These are phyloP conservation scores for Aurinia saxatilis DNA, from an alignment of 345 rosid genomes.

Conservation along the genomic window DNA sequence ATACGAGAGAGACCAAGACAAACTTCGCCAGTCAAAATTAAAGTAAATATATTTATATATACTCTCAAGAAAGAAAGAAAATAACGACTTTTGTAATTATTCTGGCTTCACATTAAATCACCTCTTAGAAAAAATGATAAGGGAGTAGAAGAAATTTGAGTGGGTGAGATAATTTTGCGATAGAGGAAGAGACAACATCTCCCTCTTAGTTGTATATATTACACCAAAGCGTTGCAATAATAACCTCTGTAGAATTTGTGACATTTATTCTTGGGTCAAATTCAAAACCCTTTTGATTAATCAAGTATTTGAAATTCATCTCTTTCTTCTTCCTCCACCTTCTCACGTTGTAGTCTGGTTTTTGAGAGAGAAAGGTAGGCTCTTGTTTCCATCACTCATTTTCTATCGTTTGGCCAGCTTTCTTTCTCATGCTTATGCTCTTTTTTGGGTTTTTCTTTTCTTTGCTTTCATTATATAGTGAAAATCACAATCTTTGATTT, in stretches of 20 bases:
- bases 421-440: conserved; percentile 11
- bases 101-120: conserved; percentile 3
- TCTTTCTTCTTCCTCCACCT: background rate
- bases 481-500: background rate
- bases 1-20: background rate
- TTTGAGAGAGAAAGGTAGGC: conserved; percentile 1
- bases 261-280: conserved; percentile 18
- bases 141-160: conserved; percentile 15
- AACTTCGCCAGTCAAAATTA: background rate
- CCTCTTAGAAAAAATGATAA: background rate
- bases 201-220: background rate
- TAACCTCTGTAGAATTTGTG: background rate
- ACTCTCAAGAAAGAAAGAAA: background rate
- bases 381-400: conserved; percentile 20
- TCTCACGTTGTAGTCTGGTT: background rate
- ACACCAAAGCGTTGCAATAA: background rate
- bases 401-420: background rate
- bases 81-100: conserved; percentile 22
- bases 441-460: background rate
- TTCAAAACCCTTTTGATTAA: conserved; percentile 10
- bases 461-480: background rate
- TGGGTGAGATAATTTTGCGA: conserved; percentile 26
- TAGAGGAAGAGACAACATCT: conserved; percentile 10
- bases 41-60: background rate
- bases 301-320: conserved; percentile 14